phyloP scores from a whole-genome alignment of 1,139 yeast species.

The Ogataea hybrid region DNA sequence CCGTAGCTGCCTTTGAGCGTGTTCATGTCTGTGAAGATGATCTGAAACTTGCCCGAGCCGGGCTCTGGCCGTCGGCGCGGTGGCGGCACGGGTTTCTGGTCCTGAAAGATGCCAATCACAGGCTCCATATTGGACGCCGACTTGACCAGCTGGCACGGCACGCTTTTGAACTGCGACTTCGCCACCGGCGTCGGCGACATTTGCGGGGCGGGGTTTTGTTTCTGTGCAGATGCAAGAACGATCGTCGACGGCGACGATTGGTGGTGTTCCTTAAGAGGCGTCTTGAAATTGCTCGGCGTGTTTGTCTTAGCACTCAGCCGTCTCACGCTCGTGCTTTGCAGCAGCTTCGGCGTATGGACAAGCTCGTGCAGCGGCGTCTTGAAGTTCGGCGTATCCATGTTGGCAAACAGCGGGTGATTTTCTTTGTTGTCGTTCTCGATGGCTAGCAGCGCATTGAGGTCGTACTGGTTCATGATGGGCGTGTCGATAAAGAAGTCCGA shows the following conservation, averaged over 20 bases:
- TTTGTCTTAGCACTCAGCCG: constrained; percentile 6
- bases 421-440: constrained; percentile 19
- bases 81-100: constrained; percentile 14
- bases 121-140: constrained; percentile 28
- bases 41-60: constrained; percentile 50
- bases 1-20: constrained; percentile 39
- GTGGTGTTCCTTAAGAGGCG: constrained; percentile 23
- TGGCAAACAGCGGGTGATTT: constrained; percentile 17
- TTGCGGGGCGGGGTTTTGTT: constrained; percentile 16
- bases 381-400: constrained; percentile 20
- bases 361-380: constrained; percentile 23
- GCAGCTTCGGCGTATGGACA: constrained; percentile 18
- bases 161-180: constrained; percentile 24
- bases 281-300: constrained; percentile 20
- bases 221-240: constrained; percentile 24
- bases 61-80: constrained; percentile 12
- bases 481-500: constrained; percentile 26
- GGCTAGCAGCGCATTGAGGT: constrained; percentile 17
- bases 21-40: constrained; percentile 50
- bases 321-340: constrained; percentile 18
- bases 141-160: constrained; percentile 28
- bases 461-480: constrained; percentile 22
- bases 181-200: constrained; percentile 30
- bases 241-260: constrained; percentile 32
- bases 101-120: constrained; percentile 29